A percentile compares a stretch with the other conserved stretches of the same genome.
Evolutionary conservation across 495 filamentous ascomycete species (phyloP).

Genomic region (Lentithecium fluviatile): DNA sequence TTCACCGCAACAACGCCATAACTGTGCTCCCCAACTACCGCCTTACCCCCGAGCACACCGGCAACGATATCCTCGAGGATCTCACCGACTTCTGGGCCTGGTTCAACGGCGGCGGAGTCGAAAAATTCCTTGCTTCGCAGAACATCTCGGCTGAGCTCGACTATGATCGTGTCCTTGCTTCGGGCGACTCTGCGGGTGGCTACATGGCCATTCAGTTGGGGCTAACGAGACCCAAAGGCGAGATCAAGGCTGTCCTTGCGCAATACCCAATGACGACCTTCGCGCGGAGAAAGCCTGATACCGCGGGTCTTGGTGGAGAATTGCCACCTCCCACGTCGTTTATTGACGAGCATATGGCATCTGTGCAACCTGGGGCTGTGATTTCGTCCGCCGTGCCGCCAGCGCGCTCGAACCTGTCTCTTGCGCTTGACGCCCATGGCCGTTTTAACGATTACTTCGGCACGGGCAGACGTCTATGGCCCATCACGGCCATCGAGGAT

Average conservation of each 20-base stretch:
- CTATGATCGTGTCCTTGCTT: conserved; percentile 23
- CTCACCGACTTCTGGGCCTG: conserved; percentile 54
- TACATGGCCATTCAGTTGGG: conserved; percentile 44
- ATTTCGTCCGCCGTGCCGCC: conserved; percentile 9
- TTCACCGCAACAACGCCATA: conserved; percentile 39
- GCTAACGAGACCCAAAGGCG: conserved; percentile 36
- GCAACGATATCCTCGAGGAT: conserved; percentile 51
- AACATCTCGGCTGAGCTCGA: conserved; percentile 11
- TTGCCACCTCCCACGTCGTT: conserved; percentile 2
- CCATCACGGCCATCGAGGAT: conserved; percentile 20
- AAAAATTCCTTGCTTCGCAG: conserved; percentile 9
- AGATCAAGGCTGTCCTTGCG: conserved; percentile 35
- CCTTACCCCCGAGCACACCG: conserved; percentile 51
- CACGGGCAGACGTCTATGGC: conserved; percentile 10
- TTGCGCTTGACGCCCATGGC: conserved; percentile 19
- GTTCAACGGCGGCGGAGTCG: conserved; percentile 35
- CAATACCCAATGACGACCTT: conserved; percentile 30
- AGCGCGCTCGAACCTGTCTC: conserved; percentile 5
- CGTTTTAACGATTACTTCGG: conserved; percentile 22
- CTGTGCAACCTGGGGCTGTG: conserved; percentile 8
- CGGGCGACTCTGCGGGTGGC: conserved; percentile 45
- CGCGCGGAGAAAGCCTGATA: background rate
- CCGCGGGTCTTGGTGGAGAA: background rate
- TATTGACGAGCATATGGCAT: conserved; percentile 16
- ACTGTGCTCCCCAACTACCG: conserved; percentile 53